phyloP scores from a whole-genome alignment of 352 stramenopile species.

The Pythium volutum region DNA sequence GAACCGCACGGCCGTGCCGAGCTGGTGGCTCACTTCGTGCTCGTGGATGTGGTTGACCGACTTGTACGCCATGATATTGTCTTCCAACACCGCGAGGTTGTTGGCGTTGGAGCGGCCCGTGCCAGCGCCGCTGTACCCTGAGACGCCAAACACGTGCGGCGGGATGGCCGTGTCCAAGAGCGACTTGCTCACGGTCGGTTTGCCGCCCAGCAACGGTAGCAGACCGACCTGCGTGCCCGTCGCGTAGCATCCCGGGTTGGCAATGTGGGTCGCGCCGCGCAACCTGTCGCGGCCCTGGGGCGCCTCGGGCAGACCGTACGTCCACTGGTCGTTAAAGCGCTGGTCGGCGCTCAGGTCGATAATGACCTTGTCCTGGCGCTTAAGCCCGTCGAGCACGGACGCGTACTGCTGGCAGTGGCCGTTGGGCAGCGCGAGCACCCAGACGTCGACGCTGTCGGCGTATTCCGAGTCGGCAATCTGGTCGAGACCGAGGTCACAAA shows the following conservation, averaged over 20 bases:
- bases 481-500: slow-evolving; percentile 79
- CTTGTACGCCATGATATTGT: slow-evolving; percentile 91
- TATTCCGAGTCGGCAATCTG: slow-evolving; percentile 64
- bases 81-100: slow-evolving; percentile 66
- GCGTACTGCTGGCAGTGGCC: slow-evolving; percentile 84
- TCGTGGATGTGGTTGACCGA: slow-evolving; percentile 91
- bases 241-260: slow-evolving; percentile 88
- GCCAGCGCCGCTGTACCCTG: slow-evolving; percentile 85
- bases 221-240: slow-evolving; percentile 78
- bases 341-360: slow-evolving; percentile 89
- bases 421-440: slow-evolving; percentile 86
- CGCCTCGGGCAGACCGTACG: slow-evolving; percentile 84
- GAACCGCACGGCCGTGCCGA: slow-evolving; percentile 85
- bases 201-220: slow-evolving; percentile 72
- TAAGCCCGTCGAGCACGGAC: slow-evolving; percentile 60
- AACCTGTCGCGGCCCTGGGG: slow-evolving; percentile 57
- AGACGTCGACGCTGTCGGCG: slow-evolving; percentile 81
- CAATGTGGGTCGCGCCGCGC: slow-evolving; percentile 70
- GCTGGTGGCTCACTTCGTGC: slow-evolving; percentile 79
- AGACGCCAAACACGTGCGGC: slow-evolving; percentile 86
- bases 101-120: slow-evolving; percentile 82
- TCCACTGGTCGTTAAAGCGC: slow-evolving; percentile 84
- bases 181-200: slow-evolving; percentile 40
- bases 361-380: slow-evolving; percentile 69
- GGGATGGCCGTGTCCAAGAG: slow-evolving; percentile 63